Evolutionary conservation across 805 yeast species (phyloP), one percentile per base, ranked within the genome.

Genomic region (Pichia insulana): DNA sequence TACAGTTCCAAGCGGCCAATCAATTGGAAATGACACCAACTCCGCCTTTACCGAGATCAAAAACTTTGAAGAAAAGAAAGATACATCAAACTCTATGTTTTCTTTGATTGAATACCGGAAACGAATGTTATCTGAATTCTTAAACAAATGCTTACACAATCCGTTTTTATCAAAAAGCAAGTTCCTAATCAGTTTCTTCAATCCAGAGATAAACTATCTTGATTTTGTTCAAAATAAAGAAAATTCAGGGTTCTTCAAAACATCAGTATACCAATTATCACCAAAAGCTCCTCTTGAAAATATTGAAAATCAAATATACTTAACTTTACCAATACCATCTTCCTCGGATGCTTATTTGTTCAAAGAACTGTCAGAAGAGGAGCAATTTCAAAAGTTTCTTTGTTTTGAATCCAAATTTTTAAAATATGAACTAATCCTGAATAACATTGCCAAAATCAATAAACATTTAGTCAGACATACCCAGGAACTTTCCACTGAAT

Each of bases 171-270:
- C 77, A 32, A 69, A 69, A 20, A 74, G 80, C 49, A 70, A 70
- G 16, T 77, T 83, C 18, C 85, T 88, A 54, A 71, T 77, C 33
- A 77, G 81, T 55, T 92, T 92, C 55, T 61, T 92, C 43, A 92
- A 88, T 56, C 95, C 97, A 7, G 82, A 82, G 46, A 76, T 85
- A 11, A 74, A 76, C 50, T 92, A 96, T 90, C 68, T 73, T 19
- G 96, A 89, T 55, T 95, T 77, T 2, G 54, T 81, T 39, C 64
- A 62, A 36, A 58, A 74, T 3, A 78, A 81, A 12, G 81, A 78
- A 3, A 68, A 80, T 15, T 63, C 72, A 3, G 61, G 66, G 11
- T 59, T 83, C 17, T 41, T 41, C 76, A 87, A 36, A 54, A 68
- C 50, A 58, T 75, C 57, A 63, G 73, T 49, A 52, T 83, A 40